Evolutionary conservation across 495 filamentous ascomycete genomes (phyloP).

Genomic region (Penicillium atrosanguineum): DNA sequence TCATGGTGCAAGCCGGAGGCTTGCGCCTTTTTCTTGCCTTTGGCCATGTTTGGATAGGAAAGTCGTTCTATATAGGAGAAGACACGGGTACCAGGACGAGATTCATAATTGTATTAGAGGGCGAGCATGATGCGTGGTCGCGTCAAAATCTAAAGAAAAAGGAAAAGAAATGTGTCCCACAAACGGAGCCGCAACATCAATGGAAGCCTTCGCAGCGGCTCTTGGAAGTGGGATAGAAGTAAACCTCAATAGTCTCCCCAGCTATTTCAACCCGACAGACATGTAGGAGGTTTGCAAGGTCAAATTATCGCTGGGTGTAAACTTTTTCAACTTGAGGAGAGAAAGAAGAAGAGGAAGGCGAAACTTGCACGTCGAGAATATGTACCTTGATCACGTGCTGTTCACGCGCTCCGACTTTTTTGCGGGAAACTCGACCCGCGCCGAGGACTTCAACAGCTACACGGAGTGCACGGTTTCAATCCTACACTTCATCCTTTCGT

Average conservation of each 20-base stretch:
- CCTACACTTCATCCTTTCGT: conserved; percentile 13
- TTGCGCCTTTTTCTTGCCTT: conserved; percentile 18
- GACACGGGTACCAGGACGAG: conserved; percentile 14
- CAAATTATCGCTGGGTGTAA: conserved; percentile 66
- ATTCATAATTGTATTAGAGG: conserved; percentile 13
- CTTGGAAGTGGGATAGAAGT: conserved; percentile 57
- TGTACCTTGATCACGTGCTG: conserved; percentile 23
- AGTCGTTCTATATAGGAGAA: conserved; percentile 16
- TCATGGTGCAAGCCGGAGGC: conserved; percentile 18
- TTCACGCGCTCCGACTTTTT: conserved; percentile 34
- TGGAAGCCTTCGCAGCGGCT: conserved; percentile 54
- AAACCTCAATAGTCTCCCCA: conserved; percentile 59
- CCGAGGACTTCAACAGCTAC: conserved; percentile 9
- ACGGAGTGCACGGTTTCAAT: conserved; percentile 28
- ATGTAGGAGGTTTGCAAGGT: conserved; percentile 48
- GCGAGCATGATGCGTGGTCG: neutral
- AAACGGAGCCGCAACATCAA: conserved; percentile 50
- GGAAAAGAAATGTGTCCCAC: conserved; percentile 39
- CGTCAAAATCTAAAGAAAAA: neutral
- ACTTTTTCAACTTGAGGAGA: conserved; percentile 51
- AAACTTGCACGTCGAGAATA: conserved; percentile 28
- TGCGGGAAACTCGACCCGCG: conserved; percentile 19
- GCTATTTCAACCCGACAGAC: conserved; percentile 63
- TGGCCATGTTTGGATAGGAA: conserved; percentile 17
- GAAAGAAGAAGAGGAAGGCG: conserved; percentile 31